Percentiles rank a stretch among this genome's conserved stretches.
Conservation (phyloP, 805 yeast genomes). For the Wickerhamiella bombiphila region DNA sequence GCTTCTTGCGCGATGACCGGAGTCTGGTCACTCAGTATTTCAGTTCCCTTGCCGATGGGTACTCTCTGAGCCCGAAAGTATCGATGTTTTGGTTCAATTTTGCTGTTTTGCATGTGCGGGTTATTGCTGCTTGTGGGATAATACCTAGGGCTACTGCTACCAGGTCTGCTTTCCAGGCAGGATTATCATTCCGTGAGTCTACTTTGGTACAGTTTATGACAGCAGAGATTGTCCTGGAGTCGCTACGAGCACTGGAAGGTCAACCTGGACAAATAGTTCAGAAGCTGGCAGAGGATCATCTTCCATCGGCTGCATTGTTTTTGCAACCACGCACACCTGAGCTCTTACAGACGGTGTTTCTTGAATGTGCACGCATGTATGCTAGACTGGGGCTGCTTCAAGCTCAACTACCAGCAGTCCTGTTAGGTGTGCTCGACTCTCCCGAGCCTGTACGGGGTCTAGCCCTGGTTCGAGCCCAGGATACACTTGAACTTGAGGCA, state of each 20-base stretch:
- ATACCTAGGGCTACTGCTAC: slow-evolving; percentile 48
- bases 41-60: slow-evolving; percentile 13
- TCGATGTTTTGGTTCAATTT: slow-evolving; percentile 75
- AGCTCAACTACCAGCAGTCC: slow-evolving; percentile 1
- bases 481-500: slow-evolving; percentile 47
- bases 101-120: slow-evolving; percentile 43
- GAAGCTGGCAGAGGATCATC: slow-evolving; percentile 22
- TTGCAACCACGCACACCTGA: slow-evolving; percentile 4
- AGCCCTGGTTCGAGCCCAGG: slow-evolving; percentile 19
- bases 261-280: slow-evolving; percentile 14
- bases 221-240: slow-evolving; percentile 41
- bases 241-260: slow-evolving; percentile 37
- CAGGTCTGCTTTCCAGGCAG: slow-evolving; percentile 40
- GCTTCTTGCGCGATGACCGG: slow-evolving; percentile 39
- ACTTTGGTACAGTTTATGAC: slow-evolving; percentile 47
- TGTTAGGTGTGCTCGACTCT: slow-evolving; percentile 7
- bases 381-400: neutral
- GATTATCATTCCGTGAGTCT: slow-evolving; percentile 34
- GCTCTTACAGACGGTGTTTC: slow-evolving; percentile 9
- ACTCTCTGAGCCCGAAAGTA: slow-evolving; percentile 58
- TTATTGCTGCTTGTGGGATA: slow-evolving; percentile 43
- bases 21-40: slow-evolving; percentile 62
- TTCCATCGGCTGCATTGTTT: slow-evolving; percentile 24
- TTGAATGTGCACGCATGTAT: slow-evolving; percentile 6
- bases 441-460: slow-evolving; percentile 14